Percentiles rank a stretch among this genome's conserved stretches.
phyloP scores from a whole-genome alignment of 768 basidiomycete genomes.

The Tephrocybe rancida region DNA sequence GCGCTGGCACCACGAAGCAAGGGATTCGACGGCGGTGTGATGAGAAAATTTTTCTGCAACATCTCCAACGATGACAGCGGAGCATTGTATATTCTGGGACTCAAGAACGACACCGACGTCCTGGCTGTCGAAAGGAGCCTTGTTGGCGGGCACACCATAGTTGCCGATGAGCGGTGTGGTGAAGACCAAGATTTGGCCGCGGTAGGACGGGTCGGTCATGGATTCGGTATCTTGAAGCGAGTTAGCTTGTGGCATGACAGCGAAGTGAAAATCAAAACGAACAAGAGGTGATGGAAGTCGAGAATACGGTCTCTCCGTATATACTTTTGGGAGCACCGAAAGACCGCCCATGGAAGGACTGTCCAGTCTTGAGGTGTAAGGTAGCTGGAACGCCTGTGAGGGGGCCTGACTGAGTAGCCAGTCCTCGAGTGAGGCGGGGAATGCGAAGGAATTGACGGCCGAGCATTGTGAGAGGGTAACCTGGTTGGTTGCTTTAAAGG shows the following conservation, averaged over 20 bases:
- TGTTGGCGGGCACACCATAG: constrained; percentile 92
- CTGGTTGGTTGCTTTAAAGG: constrained; percentile 28
- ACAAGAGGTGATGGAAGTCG: constrained; percentile 99
- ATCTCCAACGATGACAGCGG: constrained; percentile 91
- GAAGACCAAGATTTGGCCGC: constrained; percentile 97
- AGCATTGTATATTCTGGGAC: constrained; percentile 86
- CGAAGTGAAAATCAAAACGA: constrained; percentile 28
- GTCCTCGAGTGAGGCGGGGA: constrained; percentile 53
- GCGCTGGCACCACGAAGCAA: constrained; percentile 92
- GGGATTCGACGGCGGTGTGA: constrained; percentile 89
- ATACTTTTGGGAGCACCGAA: constrained; percentile 89
- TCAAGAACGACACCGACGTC: constrained; percentile 91
- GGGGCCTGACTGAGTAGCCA: constrained; percentile 67
- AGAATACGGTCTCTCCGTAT: constrained; percentile 98
- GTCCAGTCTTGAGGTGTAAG: constrained; percentile 91
- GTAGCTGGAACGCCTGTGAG: constrained; percentile 65
- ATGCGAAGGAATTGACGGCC: constrained; percentile 52
- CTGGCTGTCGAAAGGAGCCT: constrained; percentile 64
- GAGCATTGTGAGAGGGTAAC: constrained; percentile 49
- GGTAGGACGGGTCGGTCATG: constrained; percentile 99
- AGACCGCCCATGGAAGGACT: constrained; percentile 86
- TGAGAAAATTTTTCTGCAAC: constrained; percentile 96
- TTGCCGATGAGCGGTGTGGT: constrained; percentile 98
- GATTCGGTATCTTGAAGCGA: constrained; percentile 87
- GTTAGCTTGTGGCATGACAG: constrained; percentile 4